Percentiles rank a stretch among this genome's conserved stretches.
phyloP scores from a whole-genome alignment of 345 rosid species.

The Zanthoxylum bungeanum region DNA sequence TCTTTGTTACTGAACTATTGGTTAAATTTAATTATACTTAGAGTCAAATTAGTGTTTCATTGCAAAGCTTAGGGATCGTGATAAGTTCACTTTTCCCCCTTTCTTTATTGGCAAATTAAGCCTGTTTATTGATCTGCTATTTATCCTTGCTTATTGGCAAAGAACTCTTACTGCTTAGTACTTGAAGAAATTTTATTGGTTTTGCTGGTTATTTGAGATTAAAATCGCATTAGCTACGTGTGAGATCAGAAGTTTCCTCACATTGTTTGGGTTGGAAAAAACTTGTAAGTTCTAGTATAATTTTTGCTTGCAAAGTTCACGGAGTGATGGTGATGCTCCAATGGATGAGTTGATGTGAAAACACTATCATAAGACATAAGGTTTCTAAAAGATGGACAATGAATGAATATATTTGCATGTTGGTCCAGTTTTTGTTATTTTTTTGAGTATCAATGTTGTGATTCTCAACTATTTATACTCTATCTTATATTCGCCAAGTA shows the following conservation, averaged over 20 bases:
- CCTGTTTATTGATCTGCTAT: background rate
- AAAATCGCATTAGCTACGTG: background rate
- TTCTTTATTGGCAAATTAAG: background rate
- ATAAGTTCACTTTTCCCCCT: background rate
- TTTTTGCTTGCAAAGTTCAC: background rate
- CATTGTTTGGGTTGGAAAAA: background rate
- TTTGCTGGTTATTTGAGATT: background rate
- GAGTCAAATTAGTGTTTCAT: background rate
- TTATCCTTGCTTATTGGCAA: background rate
- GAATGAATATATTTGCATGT: background rate
- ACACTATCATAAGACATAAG: background rate
- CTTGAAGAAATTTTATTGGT: background rate
- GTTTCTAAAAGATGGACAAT: background rate
- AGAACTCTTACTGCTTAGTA: background rate
- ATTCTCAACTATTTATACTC: background rate
- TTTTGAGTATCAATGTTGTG: background rate
- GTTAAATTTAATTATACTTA: background rate
- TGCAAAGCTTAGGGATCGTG: background rate
- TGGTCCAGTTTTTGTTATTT: background rate
- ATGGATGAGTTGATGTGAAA: background rate
- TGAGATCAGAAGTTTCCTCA: background rate
- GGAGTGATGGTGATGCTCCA: background rate
- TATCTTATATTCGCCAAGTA: conserved; percentile 4
- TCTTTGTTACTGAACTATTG: background rate
- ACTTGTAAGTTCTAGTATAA: background rate